Base-by-base conservation (phyloP, 371 early-diverging fungal genomes). In the Zopfochytrium polystomum region DNA sequence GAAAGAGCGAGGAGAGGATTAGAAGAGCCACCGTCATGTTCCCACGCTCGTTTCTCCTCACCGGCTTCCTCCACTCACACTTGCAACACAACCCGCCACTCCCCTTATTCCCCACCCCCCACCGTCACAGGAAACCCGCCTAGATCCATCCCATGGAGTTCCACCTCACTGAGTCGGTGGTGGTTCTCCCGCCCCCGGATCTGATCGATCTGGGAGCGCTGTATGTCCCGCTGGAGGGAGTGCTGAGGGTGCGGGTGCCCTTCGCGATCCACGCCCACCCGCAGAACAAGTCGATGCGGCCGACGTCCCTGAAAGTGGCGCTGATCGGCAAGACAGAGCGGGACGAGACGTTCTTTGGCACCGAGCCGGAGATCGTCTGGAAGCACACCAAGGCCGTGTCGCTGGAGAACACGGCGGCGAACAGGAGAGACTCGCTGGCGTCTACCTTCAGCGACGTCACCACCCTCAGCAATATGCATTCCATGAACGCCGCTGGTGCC, bases 131-230 rank as follows among this genome's bases (percentile, higher is more conserved):
- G n/a, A n/a, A n/a, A n/a, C n/a, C n/a, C n/a, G n/a, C n/a, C n/a
- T n/a, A n/a, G n/a, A n/a, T n/a, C n/a, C n/a, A n/a, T n/a, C n/a
- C n/a, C n/a, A 38, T 38, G 38, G 38, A 38, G 38, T 38, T 38
- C 18, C 38, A 38, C 38, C 38, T 38, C 38, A 18, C 38, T 18
- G 38, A 38, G 38, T 7, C 7, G 38, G 18, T 18, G 11, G 38
- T 38, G 7, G 38, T 38, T 15, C 56, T 55, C 27, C 56, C 56
- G 23, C 56, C 56, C 45, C 45, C 56, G 18, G 56, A 55, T 22
- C 25, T 29, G 18, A 34, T 55, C 42, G 56, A 42, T 42, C n/a
- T 27, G 7, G 47, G 18, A 13, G 45, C 56, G 11, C 42, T 55
- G 25, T 55, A 35, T 30, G 44, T 55, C 3, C 56, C 56, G 18